These are phyloP conservation scores for Omphalotus guepiniiformis DNA, from an alignment of 768 basidiomycete species.

Conservation along the genomic window DNA sequence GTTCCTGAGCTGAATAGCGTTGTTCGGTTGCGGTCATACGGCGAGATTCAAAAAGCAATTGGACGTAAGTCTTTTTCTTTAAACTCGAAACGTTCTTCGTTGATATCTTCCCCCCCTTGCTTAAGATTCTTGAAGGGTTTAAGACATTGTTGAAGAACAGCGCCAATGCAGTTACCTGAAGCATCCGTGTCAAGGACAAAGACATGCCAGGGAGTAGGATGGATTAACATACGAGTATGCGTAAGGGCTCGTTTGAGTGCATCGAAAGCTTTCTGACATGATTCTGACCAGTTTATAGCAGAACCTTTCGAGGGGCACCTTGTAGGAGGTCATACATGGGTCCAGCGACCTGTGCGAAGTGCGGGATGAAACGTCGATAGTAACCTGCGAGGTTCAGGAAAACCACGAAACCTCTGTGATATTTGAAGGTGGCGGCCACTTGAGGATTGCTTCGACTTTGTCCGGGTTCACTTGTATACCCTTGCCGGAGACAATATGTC, in stretches of 20 bases:
- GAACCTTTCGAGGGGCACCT: constrained; percentile 1
- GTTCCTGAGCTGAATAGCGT: constrained; percentile 11
- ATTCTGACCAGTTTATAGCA: neutral
- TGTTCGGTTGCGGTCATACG: constrained; percentile 11
- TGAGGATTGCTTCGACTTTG: neutral
- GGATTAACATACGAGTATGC: neutral
- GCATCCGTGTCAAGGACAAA: neutral
- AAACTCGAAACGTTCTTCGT: neutral
- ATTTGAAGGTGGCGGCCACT: neutral
- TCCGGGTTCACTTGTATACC: neutral
- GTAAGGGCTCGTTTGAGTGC: neutral
- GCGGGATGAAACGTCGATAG: neutral
- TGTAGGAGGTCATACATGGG: neutral
- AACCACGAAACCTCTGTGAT: neutral
- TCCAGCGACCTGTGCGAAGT: neutral
- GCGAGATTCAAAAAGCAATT: constrained; percentile 10
- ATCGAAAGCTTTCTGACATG: neutral
- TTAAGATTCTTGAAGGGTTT: neutral
- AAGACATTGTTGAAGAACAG: neutral
- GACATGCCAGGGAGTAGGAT: constrained; percentile 1
- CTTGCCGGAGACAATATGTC: constrained; percentile 4
- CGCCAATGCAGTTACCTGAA: neutral
- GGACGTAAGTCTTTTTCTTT: constrained; percentile 13
- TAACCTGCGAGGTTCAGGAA: neutral
- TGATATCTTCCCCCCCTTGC: neutral